phyloP scores from a whole-genome alignment of 352 stramenopile genomes.

The Globisporangium canariense region DNA sequence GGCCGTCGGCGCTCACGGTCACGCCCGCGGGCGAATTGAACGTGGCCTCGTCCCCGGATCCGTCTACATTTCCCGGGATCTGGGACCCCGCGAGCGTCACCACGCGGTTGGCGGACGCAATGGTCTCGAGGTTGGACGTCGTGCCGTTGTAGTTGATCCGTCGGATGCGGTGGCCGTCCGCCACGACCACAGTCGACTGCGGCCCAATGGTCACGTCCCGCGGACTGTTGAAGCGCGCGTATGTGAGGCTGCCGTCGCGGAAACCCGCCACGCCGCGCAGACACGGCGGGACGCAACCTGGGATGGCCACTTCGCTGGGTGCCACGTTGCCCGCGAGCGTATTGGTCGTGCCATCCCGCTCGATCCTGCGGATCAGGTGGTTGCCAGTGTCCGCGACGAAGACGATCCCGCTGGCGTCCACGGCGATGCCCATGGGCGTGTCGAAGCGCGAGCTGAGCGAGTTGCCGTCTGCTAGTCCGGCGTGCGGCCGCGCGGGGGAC shows the following conservation, averaged over 20 bases:
- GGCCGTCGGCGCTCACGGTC: slow-evolving; percentile 81
- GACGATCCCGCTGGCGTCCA: slow-evolving; percentile 73
- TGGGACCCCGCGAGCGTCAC: slow-evolving; percentile 89
- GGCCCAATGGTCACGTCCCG: slow-evolving; percentile 85
- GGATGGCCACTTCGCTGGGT: slow-evolving; percentile 59
- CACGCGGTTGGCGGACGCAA: slow-evolving; percentile 74
- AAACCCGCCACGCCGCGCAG: slow-evolving; percentile 86
- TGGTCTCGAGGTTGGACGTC: slow-evolving; percentile 56
- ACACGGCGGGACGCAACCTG: slow-evolving; percentile 89
- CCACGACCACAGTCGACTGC: slow-evolving; percentile 84
- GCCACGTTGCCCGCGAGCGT: slow-evolving; percentile 65
- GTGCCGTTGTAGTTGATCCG: slow-evolving; percentile 69
- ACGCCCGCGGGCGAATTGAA: slow-evolving; percentile 89
- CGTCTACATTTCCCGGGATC: slow-evolving; percentile 71
- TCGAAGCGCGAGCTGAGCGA: slow-evolving; percentile 85
- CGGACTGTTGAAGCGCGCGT: slow-evolving; percentile 91
- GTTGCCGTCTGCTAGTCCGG: slow-evolving; percentile 89
- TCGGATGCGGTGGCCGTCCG: slow-evolving; percentile 88
- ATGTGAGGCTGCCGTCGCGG: slow-evolving; percentile 83
- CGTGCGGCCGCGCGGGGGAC: slow-evolving; percentile 51
- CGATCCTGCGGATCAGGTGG: slow-evolving; percentile 88
- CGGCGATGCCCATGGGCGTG: slow-evolving; percentile 87
- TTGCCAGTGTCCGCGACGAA: slow-evolving; percentile 97
- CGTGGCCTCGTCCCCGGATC: slow-evolving; percentile 79
- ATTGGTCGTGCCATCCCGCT: slow-evolving; percentile 46